phyloP scores from a whole-genome alignment of 371 early-diverging fungal genomes.

The Blakeslea trispora region DNA sequence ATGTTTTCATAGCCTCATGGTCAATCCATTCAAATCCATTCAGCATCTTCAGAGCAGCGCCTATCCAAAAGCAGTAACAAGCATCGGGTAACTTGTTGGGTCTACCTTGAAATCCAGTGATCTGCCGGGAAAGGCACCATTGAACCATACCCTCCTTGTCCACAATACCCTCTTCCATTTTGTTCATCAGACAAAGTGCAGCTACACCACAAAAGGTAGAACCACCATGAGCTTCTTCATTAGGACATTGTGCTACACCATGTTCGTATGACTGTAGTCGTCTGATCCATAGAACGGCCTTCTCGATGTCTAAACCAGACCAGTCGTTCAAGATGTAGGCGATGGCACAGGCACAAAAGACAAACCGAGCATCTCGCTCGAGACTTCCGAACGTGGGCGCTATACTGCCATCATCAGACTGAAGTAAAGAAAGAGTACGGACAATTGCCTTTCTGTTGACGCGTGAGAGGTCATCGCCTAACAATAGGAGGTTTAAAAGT shows the following conservation, averaged over 20 bases:
- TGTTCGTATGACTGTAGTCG: conserved; percentile 79
- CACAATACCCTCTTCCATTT: conserved; percentile 58
- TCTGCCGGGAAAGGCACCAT: conserved; percentile 84
- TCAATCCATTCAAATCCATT: conserved; percentile 69
- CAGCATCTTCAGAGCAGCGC: conserved; percentile 77
- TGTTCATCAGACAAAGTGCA: conserved; percentile 74
- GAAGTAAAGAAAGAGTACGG: conserved; percentile 58
- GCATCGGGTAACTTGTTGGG: conserved; percentile 91
- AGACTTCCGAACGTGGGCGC: conserved; percentile 61
- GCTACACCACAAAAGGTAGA: conserved; percentile 91
- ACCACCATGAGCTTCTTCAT: conserved; percentile 92
- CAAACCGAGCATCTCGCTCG: conserved; percentile 89
- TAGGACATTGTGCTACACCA: conserved; percentile 80
- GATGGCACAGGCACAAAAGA: conserved; percentile 88
- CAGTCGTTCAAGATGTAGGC: conserved; percentile 87
- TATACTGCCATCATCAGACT: conserved; percentile 80
- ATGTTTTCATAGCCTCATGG: conserved; percentile 50
- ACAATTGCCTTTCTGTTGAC: conserved; percentile 76
- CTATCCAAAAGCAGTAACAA: conserved; percentile 99
- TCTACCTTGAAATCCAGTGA: conserved; percentile 91
- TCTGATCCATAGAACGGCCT: conserved; percentile 66
- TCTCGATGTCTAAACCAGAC: conserved; percentile 72
- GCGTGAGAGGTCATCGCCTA: conserved; percentile 89
- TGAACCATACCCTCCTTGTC: conserved; percentile 61
- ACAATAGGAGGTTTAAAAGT: conserved; percentile 69